Conservation (phyloP, 441 rosid genomes). For the Flueggea neowawraea region DNA sequence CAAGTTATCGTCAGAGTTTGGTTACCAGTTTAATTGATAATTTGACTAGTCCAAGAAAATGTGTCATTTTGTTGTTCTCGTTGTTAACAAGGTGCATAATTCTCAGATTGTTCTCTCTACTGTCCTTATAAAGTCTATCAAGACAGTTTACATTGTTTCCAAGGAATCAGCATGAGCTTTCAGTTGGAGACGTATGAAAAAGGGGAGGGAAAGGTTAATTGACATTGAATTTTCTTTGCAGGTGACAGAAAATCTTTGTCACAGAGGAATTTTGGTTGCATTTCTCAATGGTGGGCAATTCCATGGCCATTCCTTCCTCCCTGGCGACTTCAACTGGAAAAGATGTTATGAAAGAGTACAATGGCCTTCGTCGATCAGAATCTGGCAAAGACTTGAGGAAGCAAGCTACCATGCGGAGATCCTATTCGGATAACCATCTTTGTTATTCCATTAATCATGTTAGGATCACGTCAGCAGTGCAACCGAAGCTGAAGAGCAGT, state of each 20-base stretch:
- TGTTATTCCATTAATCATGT: constrained; percentile 36
- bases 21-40: constrained; percentile 4
- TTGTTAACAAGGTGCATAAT: constrained; percentile 17
- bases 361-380: constrained; percentile 47
- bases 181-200: not conserved
- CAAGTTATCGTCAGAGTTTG: not conserved
- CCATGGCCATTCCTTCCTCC: constrained; percentile 30
- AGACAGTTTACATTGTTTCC: constrained; percentile 17
- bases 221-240: not conserved
- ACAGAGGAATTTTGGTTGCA: not conserved
- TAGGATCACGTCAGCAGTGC: constrained; percentile 32
- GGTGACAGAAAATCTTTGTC: constrained; percentile 4
- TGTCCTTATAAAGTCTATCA: constrained; percentile 11
- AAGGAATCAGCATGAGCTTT: constrained; percentile 10
- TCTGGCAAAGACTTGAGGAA: constrained; percentile 47
- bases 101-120: not conserved
- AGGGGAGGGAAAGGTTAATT: not conserved
- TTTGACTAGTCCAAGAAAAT: constrained; percentile 2
- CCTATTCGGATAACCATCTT: constrained; percentile 65
- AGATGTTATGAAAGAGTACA: constrained; percentile 37
- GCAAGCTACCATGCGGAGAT: constrained; percentile 42
- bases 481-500: constrained; percentile 52
- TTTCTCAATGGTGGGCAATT: constrained; percentile 32
- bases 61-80: constrained; percentile 18
- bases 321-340: constrained; percentile 24